phyloP scores from a whole-genome alignment of 2,329 filamentous ascomycete species.

The Scytalidium sp. region DNA sequence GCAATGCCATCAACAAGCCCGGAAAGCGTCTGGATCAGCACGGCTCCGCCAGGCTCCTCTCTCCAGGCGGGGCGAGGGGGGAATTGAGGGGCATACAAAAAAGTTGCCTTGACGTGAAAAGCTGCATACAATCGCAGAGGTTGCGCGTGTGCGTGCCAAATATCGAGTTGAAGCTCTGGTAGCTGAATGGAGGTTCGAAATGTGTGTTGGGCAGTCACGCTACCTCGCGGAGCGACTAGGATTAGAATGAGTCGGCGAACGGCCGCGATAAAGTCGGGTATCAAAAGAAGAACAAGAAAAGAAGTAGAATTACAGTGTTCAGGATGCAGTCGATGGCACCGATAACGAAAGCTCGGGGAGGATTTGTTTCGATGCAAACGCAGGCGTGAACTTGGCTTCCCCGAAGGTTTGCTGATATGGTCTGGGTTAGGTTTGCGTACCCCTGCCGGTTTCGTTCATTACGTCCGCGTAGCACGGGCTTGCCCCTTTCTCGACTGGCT shows the following conservation, averaged over 20 bases:
- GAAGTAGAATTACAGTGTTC: conserved; percentile 14
- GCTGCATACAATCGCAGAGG: conserved; percentile 14
- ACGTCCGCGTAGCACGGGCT: background rate
- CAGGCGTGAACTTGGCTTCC: conserved; percentile 3
- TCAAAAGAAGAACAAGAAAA: conserved; percentile 26
- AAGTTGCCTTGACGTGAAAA: conserved; percentile 11
- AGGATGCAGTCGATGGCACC: conserved; percentile 7
- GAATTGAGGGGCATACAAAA: conserved; percentile 12
- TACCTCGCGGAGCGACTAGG: background rate
- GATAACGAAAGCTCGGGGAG: conserved; percentile 1
- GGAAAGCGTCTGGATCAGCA: no score
- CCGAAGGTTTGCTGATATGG: conserved; percentile 13
- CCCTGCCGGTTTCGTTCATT: conserved; percentile 3
- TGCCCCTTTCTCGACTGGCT: background rate
- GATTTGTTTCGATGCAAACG: conserved; percentile 9
- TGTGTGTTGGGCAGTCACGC: conserved; percentile 12
- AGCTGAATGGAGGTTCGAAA: conserved; percentile 14
- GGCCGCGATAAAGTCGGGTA: conserved; percentile 19
- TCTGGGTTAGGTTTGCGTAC: conserved; percentile 7
- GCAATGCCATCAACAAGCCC: background rate
- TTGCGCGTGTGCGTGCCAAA: conserved; percentile 7
- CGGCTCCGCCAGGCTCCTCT: conserved; percentile 13
- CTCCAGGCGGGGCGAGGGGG: conserved; percentile 7
- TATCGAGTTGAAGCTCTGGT: conserved; percentile 6
- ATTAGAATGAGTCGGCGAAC: conserved; percentile 8